phyloP scores from a whole-genome alignment of 1,284 basidiomycete genomes.

The Hemileia vastatrix region DNA sequence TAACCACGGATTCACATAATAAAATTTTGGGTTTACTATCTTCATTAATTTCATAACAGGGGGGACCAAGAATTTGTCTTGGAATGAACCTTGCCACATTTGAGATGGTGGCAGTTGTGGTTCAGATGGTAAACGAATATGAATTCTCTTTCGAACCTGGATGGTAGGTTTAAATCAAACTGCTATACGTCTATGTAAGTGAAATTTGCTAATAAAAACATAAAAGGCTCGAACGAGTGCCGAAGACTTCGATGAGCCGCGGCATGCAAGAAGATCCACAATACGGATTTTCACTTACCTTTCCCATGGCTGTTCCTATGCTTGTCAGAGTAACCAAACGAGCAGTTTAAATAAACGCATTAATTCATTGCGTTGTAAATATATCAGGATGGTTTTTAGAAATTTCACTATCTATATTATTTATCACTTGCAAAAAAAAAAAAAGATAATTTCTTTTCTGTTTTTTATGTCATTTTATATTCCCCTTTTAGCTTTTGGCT shows the following conservation, averaged over 20 bases:
- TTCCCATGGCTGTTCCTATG: slow-evolving; percentile 3
- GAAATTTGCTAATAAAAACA: neutral
- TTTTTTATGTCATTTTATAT: slow-evolving; percentile 1
- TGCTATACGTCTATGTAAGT: neutral
- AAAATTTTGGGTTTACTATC: neutral
- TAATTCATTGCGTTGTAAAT: no score
- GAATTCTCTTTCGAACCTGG: slow-evolving; percentile 25
- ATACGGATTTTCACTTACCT: neutral
- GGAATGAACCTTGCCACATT: slow-evolving; percentile 28
- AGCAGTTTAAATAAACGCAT: neutral
- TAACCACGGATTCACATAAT: neutral
- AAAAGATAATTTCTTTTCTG: neutral
- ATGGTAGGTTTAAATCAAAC: slow-evolving; percentile 12
- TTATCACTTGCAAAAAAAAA: neutral
- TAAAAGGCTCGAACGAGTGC: neutral
- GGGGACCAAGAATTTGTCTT: slow-evolving; percentile 26
- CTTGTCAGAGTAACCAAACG: neutral
- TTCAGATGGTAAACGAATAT: slow-evolving; percentile 22
- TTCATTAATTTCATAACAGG: neutral
- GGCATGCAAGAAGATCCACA: neutral
- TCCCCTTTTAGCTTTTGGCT: neutral
- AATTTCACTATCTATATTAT: neutral
- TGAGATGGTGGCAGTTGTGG: slow-evolving; percentile 25
- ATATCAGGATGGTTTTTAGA: no score
- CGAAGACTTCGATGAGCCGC: neutral